Evolutionary conservation across 2,329 filamentous ascomycete species (phyloP).

Genomic region (Ophiostoma triangulosporum): DNA sequence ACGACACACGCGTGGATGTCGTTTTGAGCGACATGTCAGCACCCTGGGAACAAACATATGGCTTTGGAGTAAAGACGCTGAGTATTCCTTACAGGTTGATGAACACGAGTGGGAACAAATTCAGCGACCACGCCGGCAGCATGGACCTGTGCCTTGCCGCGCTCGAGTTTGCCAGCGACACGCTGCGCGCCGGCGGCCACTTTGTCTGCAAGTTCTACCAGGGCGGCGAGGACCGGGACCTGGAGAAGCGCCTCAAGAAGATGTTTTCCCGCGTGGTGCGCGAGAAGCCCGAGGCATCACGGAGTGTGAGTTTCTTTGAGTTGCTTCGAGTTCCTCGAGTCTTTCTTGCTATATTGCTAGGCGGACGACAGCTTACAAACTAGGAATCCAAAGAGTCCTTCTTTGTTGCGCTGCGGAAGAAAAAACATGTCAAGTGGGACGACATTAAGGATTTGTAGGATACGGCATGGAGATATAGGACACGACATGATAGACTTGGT

Average conservation of each 20-base stretch:
- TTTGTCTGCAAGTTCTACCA: conserved; percentile 98
- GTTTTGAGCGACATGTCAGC: conserved; percentile 98
- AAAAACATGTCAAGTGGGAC: conserved; percentile 25
- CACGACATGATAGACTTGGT: background rate
- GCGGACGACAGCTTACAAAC: background rate
- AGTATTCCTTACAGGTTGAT: conserved; percentile 99
- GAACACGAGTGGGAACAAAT: conserved; percentile 85
- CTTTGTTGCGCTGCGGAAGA: conserved; percentile 67
- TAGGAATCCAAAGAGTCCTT: conserved; percentile 81
- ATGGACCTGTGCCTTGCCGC: conserved; percentile 92
- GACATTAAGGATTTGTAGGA: conserved; percentile 12
- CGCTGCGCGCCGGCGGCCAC: conserved; percentile 67
- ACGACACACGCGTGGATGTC: conserved; percentile 52
- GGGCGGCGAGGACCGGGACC: conserved; percentile 66
- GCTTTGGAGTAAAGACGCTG: conserved; percentile 75
- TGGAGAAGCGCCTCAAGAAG: conserved; percentile 61
- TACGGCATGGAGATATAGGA: background rate
- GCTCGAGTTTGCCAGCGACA: conserved; percentile 72
- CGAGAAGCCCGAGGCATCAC: conserved; percentile 84
- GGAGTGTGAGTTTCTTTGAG: conserved; percentile 52
- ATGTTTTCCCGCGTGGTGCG: conserved; percentile 71
- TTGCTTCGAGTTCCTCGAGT: background rate
- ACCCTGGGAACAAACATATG: conserved; percentile 75
- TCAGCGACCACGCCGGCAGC: conserved; percentile 81
- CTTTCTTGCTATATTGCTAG: no score